Base-by-base conservation (phyloP, 2,329 filamentous ascomycete genomes). In the Fusarium albosuccineum region DNA sequence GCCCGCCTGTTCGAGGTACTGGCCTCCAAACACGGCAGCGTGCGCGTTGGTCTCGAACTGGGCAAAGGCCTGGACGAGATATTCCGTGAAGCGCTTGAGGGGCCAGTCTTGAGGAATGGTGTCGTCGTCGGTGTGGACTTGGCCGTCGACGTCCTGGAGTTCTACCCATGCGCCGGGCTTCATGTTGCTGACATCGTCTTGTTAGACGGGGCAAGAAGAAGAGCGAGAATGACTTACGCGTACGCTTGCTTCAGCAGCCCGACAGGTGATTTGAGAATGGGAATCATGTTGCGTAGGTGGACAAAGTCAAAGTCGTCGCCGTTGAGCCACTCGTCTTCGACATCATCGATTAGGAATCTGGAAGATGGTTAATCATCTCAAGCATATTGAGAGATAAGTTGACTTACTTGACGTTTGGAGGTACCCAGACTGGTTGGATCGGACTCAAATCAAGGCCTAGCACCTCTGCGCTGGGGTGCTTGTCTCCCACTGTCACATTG, bases 241-340 rank as follows among this genome's bases (percentile, higher is more conserved):
- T 72, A 76, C 26, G 70, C 68, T 56, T 77, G 76, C 27, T 71
- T 73, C 9, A 78, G 62, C 0, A 78, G 60, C 1, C 29, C 53
- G 1, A 77, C 74, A 0, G 77, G 77, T 0, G 73, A 75, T 39
- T 79, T 77, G 9, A 78, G 67, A 2, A 81, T 77, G 0, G 79
- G 77, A 11, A 82, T 80, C 77, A 91, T 82, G 69, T 87, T 73
- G 8, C 86, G 82, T 1, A 86, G 83, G 73, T 90, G 89, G 53
- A 91, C 84, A 63, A 86, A 84, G 75, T 90, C 87, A 70, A 89
- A 83, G 70, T 82, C 71, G 48, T 83, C 74, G 2, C 78, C 76
- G 49, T 74, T 72, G 9, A 86, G 78, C 87, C 87, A 89, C 6
- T 76, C 70, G 1, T 70, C 72, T 55, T 78, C 74, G 16, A 75